Base-by-base conservation (phyloP, 2,329 filamentous ascomycete genomes). In the Ophiostoma himal-ulmi region DNA sequence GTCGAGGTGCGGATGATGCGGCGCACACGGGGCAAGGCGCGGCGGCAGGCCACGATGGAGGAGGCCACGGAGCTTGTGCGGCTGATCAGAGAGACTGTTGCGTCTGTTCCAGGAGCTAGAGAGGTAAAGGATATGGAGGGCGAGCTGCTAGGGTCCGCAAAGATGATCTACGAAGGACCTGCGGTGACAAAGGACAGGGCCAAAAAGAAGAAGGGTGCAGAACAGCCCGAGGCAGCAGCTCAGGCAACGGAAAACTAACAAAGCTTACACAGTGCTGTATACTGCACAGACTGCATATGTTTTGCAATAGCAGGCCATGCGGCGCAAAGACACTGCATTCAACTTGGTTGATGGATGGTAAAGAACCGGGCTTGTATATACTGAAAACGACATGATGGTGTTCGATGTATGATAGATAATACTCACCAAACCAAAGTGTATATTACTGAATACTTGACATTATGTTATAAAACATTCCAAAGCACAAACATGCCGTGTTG, bases 1-100 rank as follows among this genome's bases (percentile, higher is more conserved):
- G 92, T 97, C 26, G 90, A 95, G 77, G 77, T 97, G 13, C 76
- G 90, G 69, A 75, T 97, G 67, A 87, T 88, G n/a, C 78, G 77
- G 71, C 86, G 86, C 78, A 94, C 89, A 83, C 86, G 84, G 75
- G 83, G 84, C 71, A 88, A 87, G 74, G 83, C 85, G 73, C 83
- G 83, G 75, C 83, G 85, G 74, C 82, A 82, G 71, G 88, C 91
- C 0, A 87, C 82, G 0, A 75, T 76, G 52, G 86, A 88, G 34
- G 89, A 94, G 79, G 87, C 87, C 26, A 78, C 84, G 72, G 83
- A 79, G 34, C 78, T 94, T 64, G 75, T 94, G 37, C 73, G 72
- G 65, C 77, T 73, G 66, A 76, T 85, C 44, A 78, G 79, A 48
- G 79, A 78, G n/a, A 70, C 73, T 3, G 70, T 78, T 11, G 72